Evolutionary conservation across 2,329 filamentous ascomycete species (phyloP).

Genomic region (Arthrobotrys megalospora): DNA sequence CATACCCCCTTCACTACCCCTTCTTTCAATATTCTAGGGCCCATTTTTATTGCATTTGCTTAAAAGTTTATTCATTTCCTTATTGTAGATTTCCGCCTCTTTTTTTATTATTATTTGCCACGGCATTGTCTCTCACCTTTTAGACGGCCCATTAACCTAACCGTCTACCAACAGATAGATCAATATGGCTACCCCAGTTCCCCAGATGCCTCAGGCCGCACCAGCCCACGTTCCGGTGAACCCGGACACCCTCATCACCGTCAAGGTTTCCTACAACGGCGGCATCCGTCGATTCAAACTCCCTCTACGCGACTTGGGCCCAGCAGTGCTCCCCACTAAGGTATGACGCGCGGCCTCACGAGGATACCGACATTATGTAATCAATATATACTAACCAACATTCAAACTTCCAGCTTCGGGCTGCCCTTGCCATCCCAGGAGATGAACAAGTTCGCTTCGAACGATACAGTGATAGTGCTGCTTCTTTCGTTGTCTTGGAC

Average conservation of each 20-base stretch:
- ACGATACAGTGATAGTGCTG: constrained; percentile 94
- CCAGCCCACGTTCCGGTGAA: constrained; percentile 62
- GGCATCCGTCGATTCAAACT: constrained; percentile 87
- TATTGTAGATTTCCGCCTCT: constrained; percentile 10
- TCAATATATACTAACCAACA: constrained; percentile 33
- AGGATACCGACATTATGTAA: constrained; percentile 31
- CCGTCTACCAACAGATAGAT: constrained; percentile 37
- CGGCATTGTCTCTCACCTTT: constrained; percentile 6
- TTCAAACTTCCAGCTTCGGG: constrained; percentile 74
- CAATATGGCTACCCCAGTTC: constrained; percentile 53
- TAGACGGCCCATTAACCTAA: constrained; percentile 32
- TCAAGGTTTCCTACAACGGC: constrained; percentile 87
- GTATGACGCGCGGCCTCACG: constrained; percentile 71
- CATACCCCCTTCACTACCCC: constrained; percentile 5
- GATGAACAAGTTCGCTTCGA: constrained; percentile 80
- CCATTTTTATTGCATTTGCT: neutral
- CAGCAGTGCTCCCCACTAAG: constrained; percentile 82
- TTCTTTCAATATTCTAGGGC: constrained; percentile 3
- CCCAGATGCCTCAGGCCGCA: constrained; percentile 49
- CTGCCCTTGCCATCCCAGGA: constrained; percentile 76
- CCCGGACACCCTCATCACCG: constrained; percentile 81
- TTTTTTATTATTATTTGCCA: constrained; percentile 20
- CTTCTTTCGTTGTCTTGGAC: constrained; percentile 83
- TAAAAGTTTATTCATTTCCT: neutral
- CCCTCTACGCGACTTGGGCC: constrained; percentile 85